Evolutionary conservation across 495 filamentous ascomycete genomes (phyloP).

Genomic region (Cladorrhinum samala): DNA sequence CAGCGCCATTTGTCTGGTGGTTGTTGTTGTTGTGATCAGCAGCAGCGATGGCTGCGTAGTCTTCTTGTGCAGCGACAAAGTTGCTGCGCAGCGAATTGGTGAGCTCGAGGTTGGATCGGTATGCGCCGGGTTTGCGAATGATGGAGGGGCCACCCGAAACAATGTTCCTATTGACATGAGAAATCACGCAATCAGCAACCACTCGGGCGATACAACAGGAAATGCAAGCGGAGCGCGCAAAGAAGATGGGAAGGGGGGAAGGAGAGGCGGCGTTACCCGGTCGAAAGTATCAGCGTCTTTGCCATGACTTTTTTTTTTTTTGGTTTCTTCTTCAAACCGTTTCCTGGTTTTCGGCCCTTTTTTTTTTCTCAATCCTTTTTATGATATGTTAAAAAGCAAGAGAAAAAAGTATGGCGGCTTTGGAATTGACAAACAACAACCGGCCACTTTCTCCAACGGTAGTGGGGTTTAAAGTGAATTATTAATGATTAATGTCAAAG

Average conservation of each 20-base stretch:
- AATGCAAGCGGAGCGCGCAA: constrained; percentile 9
- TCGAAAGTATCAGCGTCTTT: constrained; percentile 74
- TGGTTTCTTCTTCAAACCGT: background rate
- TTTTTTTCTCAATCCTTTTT: no score
- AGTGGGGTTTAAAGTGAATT: constrained; percentile 22
- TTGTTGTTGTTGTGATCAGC: constrained; percentile 37
- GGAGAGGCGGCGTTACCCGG: constrained; percentile 51
- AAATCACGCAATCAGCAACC: constrained; percentile 21
- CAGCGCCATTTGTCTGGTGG: constrained; percentile 38
- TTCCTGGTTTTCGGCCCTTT: background rate
- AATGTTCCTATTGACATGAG: constrained; percentile 59
- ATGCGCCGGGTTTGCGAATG: constrained; percentile 63
- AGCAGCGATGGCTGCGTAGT: constrained; percentile 39
- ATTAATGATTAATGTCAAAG: constrained; percentile 28
- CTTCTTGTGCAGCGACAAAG: constrained; percentile 64
- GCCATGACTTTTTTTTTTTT: background rate
- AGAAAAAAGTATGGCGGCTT: background rate
- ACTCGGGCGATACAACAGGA: background rate
- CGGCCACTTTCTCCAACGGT: constrained; percentile 12
- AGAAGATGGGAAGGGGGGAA: background rate
- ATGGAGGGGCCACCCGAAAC: constrained; percentile 73
- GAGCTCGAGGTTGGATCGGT: constrained; percentile 83
- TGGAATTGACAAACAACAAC: background rate
- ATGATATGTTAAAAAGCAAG: no score
- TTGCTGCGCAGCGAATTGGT: constrained; percentile 78